Percentiles rank a stretch among this genome's conserved stretches.
Conservation (phyloP, 257 asterid species). For the Solanum stenotomum region DNA sequence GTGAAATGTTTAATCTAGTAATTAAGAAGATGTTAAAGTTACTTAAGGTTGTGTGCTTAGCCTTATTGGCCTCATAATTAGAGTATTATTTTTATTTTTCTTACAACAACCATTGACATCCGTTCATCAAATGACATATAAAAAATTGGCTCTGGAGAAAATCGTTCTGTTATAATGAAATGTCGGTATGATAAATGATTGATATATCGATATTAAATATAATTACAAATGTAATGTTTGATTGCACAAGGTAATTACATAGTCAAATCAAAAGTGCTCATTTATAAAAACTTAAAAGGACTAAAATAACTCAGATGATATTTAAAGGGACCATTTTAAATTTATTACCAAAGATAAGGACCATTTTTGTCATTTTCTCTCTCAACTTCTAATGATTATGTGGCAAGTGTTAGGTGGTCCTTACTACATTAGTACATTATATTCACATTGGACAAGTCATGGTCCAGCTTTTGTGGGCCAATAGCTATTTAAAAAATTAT, state of each 20-base stretch:
- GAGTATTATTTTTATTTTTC: too few relatives aligned
- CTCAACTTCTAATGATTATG: background rate
- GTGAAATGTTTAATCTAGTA: too few relatives aligned
- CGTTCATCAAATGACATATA: too few relatives aligned
- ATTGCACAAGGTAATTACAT: background rate
- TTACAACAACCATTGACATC: too few relatives aligned
- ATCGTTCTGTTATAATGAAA: background rate
- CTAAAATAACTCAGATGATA: background rate
- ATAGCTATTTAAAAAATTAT: background rate
- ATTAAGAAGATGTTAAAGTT: too few relatives aligned
- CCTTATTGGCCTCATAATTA: too few relatives aligned
- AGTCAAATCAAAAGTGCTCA: background rate
- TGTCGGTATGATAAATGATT: background rate
- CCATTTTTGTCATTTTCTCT: background rate
- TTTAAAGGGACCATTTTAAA: background rate
- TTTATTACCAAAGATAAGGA: background rate
- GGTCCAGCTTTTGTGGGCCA: conserved; percentile 34
- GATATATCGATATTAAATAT: too few relatives aligned
- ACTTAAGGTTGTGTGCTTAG: too few relatives aligned
- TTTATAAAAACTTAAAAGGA: background rate
- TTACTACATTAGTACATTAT: background rate
- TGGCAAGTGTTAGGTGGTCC: background rate
- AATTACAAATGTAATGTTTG: too few relatives aligned
- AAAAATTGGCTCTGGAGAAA: too few relatives aligned
- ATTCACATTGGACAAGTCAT: conserved; percentile 11